Evolutionary conservation across 306 rosid genomes (phyloP).

Genomic region (Vigna unguiculata): DNA sequence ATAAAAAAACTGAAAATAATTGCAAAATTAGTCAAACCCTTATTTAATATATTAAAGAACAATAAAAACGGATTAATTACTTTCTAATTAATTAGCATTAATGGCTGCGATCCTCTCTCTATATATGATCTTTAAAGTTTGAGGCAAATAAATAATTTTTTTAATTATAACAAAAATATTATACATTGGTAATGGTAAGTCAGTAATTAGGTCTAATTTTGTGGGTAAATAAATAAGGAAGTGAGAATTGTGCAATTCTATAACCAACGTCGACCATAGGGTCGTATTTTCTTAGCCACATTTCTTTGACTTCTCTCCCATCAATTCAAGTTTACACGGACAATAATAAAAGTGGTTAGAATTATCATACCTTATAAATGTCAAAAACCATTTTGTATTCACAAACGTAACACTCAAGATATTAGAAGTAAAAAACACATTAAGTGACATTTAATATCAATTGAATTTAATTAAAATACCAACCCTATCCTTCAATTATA

Average conservation of each 20-base stretch:
- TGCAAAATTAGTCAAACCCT: neutral
- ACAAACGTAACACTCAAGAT: neutral
- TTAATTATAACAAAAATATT: no score
- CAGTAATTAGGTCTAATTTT: no score
- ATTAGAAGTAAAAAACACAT: neutral
- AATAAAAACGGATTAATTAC: neutral
- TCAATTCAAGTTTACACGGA: conserved; percentile 22
- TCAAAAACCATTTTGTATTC: neutral
- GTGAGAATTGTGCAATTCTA: no score
- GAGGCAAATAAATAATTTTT: neutral
- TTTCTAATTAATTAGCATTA: neutral
- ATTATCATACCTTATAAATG: conserved; percentile 17
- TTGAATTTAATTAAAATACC: neutral
- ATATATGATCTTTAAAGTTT: neutral
- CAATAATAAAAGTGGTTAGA: neutral
- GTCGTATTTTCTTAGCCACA: conserved; percentile 7
- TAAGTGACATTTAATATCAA: neutral
- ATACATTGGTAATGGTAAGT: no score
- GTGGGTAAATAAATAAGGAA: neutral
- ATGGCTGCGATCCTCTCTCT: neutral
- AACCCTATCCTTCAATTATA: neutral
- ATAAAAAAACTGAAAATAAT: neutral
- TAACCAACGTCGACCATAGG: conserved; percentile 19
- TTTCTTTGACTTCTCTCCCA: conserved; percentile 26
- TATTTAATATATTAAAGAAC: neutral